Evolutionary conservation across 768 basidiomycete species (phyloP), one percentile per base, ranked within the genome.

Genomic region (Nevesoporus exiguus): DNA sequence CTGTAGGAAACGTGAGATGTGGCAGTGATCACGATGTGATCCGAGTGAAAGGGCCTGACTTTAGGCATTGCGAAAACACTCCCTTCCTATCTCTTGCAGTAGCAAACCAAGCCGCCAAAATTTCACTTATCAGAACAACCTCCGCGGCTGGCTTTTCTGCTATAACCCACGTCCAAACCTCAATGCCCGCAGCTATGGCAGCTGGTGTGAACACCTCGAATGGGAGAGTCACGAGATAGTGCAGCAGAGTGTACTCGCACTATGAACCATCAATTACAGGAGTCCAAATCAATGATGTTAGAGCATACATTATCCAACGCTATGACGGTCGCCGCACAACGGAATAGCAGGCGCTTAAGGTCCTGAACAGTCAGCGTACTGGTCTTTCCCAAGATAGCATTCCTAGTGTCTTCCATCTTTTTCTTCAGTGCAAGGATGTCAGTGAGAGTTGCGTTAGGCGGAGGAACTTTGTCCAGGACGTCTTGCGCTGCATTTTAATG

Each of bases 111-210:
- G 90, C 89, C 3, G 90, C 82, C 43, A 91, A 74, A 47, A 98
- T 81, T 63, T 98, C 94, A 5, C 83, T 76, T 79, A 98, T 88
- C 19, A 98, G 70, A 2, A 85, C 83, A 45, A 94, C 82, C 70
- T 98, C 95, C 11, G 88, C 76, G 44, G 81, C 80, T 0, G 90
- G 85, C 54, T 90, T 83, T 66, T 96, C 90, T 14, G 90, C 84
- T 49, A 97, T 88, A 0, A 97, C 80, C 95, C 95, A 98, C 3
- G 89, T 93, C 97, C 97, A 98, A 10, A 88, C 87, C 65, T 98
- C 94, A 40, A 94, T 86, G 0, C 92, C 95, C 2, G 90, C 83
- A 15, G 90, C 80, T 52, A 98, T 83, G 1, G 93, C 84, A 5
- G 90, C 76, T 1, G 94, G 92, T 1, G 90, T 94, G 57, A 92